These are phyloP conservation scores for Nemophila menziesii DNA, from an alignment of 257 asterid species.

Conservation along the genomic window DNA sequence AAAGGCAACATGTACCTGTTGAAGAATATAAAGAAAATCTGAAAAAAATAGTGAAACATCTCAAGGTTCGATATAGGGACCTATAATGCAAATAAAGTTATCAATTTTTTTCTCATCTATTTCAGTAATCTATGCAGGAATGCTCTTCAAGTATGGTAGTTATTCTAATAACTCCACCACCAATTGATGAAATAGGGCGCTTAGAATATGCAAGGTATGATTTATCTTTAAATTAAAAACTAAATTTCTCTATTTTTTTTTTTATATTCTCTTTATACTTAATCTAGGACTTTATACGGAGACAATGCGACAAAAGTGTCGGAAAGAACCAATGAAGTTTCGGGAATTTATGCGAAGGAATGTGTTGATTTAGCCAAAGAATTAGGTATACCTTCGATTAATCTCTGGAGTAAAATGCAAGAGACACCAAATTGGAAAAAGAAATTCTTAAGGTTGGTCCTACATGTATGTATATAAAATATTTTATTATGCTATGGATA, in stretches of 20 bases:
- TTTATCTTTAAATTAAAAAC: background rate
- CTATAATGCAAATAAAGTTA: background rate
- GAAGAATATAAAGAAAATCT: conserved; percentile 82
- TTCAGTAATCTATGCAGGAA: conserved; percentile 26
- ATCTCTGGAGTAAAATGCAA: conserved; percentile 94
- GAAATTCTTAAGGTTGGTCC: conserved; percentile 36
- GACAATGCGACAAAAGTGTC: conserved; percentile 57
- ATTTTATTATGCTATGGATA: background rate
- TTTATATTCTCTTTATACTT: background rate
- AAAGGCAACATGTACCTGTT: conserved; percentile 73
- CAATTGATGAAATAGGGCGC: conserved; percentile 70
- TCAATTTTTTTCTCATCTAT: conserved; percentile 12
- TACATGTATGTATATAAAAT: background rate
- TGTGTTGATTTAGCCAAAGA: conserved; percentile 64
- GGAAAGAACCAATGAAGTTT: conserved; percentile 62
- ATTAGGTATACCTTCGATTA: conserved; percentile 57
- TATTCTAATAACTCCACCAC: conserved; percentile 84
- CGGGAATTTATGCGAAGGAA: conserved; percentile 55
- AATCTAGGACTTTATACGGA: conserved; percentile 56
- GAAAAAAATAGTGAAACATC: conserved; percentile 49
- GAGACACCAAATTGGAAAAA: conserved; percentile 68
- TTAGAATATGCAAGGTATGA: conserved; percentile 56
- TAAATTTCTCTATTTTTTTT: background rate
- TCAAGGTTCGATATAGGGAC: conserved; percentile 37
- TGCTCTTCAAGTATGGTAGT: conserved; percentile 45